Evolutionary conservation across 106 monocot genomes (phyloP).

Genomic region (Platanthera guangdongensis): DNA sequence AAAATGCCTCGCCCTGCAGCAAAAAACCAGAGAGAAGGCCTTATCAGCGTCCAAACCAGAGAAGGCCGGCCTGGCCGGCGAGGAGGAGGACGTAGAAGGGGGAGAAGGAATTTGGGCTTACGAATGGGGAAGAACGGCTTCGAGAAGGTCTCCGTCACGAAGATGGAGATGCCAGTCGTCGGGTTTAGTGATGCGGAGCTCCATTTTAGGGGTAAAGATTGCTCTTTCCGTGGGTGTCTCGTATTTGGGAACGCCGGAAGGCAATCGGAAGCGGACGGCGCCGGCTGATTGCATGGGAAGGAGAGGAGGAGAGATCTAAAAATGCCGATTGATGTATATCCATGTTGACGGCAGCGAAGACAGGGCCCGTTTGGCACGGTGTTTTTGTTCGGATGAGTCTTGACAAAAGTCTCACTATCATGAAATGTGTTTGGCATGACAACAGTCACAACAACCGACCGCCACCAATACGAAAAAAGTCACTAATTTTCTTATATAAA

Average conservation of each 20-base stretch:
- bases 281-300: neutral
- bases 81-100: neutral
- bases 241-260: neutral
- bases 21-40: neutral
- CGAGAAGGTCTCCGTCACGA: slow-evolving; percentile 79
- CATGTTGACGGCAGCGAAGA: too few species aligned
- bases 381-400: too few species aligned
- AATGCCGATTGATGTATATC: too few species aligned
- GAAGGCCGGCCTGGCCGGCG: neutral
- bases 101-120: neutral
- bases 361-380: too few species aligned
- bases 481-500: too few species aligned
- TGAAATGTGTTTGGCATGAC: too few species aligned
- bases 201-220: slow-evolving; percentile 15
- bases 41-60: neutral
- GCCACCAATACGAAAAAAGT: too few species aligned
- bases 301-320: neutral
- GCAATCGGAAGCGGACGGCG: neutral
- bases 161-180: slow-evolving; percentile 98
- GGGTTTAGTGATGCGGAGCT: slow-evolving; percentile 52
- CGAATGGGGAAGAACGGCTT: slow-evolving; percentile 65
- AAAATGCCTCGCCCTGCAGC: slow-evolving; percentile 51
- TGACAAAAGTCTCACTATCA: too few species aligned
- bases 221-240: neutral
- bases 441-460: too few species aligned